Evolutionary conservation across 345 rosid species (phyloP), one percentile per base, ranked within the genome.

Genomic region (Hibiscus tridactylites): DNA sequence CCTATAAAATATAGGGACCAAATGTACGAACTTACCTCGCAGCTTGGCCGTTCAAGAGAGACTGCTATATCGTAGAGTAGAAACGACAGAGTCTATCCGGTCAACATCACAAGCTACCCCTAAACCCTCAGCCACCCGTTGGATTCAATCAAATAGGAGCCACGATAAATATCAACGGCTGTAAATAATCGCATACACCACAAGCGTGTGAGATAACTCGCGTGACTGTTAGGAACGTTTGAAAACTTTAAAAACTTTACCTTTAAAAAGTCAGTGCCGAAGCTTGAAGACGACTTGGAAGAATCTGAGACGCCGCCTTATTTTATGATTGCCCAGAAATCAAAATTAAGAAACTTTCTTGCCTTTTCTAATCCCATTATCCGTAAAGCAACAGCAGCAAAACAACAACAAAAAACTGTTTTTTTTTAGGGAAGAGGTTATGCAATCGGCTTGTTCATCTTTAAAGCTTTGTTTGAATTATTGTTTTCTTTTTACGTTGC

Each of bases 401-500:
- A 31, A 31, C 35, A 31, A 31, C 35, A 31, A 31, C 16, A 37
- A 17, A 4, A 44, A 56, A 24, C 10, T 60, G 58, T 12, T 50
- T 12, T 50, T 11, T 17, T 4, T 54, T 52, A 60, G 65, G 13
- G 29, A 52, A 68, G 60, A 17, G 69, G 52, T 75, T 68, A 70
- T n/a, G 74, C 72, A 31, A 70, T 70, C 67, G 56, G 74, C 21
- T 68, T 56, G 68, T 15, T 77, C 73, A 42, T 64, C 69, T 69
- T 65, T 52, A 66, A 53, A 67, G 75, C 60, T 79, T 24, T 21
- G 74, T 37, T 75, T 71, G 24, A 37, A 39, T 64, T 71, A 35
- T 21, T 64, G 67, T 61, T 80, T 73, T 39, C 82, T 74, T 66
- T 75, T 78, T 15, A 67, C 73, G 35, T 78, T 73, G 47, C 77